Evolutionary conservation across 495 filamentous ascomycete species (phyloP), one percentile per base, ranked within the genome.

Genomic region (Saxophila tyrrhenica): DNA sequence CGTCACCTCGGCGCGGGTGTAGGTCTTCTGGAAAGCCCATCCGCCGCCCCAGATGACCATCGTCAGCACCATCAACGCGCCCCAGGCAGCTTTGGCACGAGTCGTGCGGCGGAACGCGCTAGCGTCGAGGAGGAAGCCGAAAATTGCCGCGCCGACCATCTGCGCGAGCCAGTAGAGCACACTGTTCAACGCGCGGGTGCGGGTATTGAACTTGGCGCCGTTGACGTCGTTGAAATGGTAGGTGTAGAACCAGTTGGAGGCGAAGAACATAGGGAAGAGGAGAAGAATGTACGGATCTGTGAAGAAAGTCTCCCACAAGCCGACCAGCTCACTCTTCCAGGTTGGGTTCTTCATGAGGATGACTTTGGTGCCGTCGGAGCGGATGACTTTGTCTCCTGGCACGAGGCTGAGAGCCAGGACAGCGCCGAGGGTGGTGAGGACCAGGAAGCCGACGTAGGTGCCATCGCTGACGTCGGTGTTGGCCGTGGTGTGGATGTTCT

Each of bases 381-480:
- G 87, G 60, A 86, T 73, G 58, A 97, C 77, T 48, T 83, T 74
- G 55, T 84, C 80, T 52, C 86, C 85, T 61, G 92, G 80, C 54
- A 80, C 80, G n/a, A 97, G 77, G 52, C 73, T 70, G 61, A 85
- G 79, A 19, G 86, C 80, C 1, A 95, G 74, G 35, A 77, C 56
- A 50, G 87, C 89, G 50, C 91, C 91, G 44, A 75, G 38, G 16
- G 84, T 69, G 80, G 92, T 95, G 50, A 95, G 80, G 51, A 95
- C 80, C 45, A 95, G 78, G 75, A 97, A 94, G 46, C 83, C 91
- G 52, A 90, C 76, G 62, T 95, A 97, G 46, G 90, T 96, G 47
- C 89, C 89, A 67, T 90, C 83, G 39, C 73, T 84, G 55, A 94
- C 86, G 17, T 73, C 70, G 41, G 71, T 76, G 52, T 75, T 73